Percentiles rank a stretch among this genome's conserved stretches.
Evolutionary conservation across 805 yeast species (phyloP).

Genomic region (Tetrapisispora taiwanensis): DNA sequence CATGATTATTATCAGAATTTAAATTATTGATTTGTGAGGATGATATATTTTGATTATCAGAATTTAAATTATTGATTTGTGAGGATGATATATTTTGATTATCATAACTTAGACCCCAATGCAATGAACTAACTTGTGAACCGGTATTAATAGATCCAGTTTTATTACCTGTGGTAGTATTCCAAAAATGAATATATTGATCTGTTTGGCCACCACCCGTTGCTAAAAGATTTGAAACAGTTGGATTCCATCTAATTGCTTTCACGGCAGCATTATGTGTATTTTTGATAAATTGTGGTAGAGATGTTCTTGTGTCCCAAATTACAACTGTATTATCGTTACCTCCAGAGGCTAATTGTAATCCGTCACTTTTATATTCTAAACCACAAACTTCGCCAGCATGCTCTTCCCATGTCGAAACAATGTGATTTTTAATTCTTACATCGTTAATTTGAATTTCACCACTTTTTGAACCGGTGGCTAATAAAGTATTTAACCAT

Average conservation of each 20-base stretch:
- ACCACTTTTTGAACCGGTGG: conserved; percentile 85
- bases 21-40: no score
- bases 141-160: conserved; percentile 83
- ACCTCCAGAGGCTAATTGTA: conserved; percentile 83
- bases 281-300: conserved; percentile 65
- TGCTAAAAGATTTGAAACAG: conserved; percentile 71
- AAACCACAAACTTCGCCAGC: conserved; percentile 89
- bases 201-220: conserved; percentile 96
- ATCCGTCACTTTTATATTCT: conserved; percentile 75
- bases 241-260: conserved; percentile 92
- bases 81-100: conserved; percentile 2
- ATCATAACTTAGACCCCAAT: conserved; percentile 62
- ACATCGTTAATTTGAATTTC: conserved; percentile 83
- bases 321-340: conserved; percentile 87
- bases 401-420: conserved; percentile 52
- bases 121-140: conserved; percentile 85
- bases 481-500: conserved; percentile 74
- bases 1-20: conserved; percentile 18
- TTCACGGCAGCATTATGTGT: conserved; percentile 91
- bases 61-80: conserved; percentile 3
- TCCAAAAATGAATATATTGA: conserved; percentile 88
- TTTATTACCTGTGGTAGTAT: conserved; percentile 80
- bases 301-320: conserved; percentile 73
- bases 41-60: no score
- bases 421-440: conserved; percentile 67